Conservation (phyloP, 2,329 filamentous ascomycete species). For the Alternaria sp. region DNA sequence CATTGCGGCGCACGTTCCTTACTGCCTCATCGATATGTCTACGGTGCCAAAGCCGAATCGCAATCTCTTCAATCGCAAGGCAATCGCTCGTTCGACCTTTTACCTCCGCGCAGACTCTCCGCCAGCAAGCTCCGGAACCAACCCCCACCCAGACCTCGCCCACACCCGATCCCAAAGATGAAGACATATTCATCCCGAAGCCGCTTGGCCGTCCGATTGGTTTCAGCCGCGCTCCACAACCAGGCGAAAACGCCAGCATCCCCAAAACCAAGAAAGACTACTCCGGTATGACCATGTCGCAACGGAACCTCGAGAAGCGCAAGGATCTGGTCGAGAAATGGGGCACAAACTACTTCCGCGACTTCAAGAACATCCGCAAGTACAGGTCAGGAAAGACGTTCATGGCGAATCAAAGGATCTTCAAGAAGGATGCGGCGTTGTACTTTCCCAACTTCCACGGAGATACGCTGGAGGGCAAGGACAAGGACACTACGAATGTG, state of each 20-base stretch:
- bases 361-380: conserved; percentile 82
- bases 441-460: conserved; percentile 95
- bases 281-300: conserved; percentile 37
- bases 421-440: conserved; percentile 79
- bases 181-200: conserved; percentile 56
- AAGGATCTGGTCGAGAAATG: conserved; percentile 78
- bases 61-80: conserved; percentile 15
- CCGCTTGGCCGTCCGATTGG: conserved; percentile 78
- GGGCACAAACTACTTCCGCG: conserved; percentile 89
- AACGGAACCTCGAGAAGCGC: conserved; percentile 72
- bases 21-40: conserved; percentile 21
- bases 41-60: conserved; percentile 20
- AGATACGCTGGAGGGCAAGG: conserved; percentile 66
- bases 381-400: conserved; percentile 90
- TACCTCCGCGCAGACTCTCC: conserved; percentile 31
- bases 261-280: conserved; percentile 57
- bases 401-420: conserved; percentile 80
- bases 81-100: conserved; percentile 27
- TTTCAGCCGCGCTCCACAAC: conserved; percentile 72
- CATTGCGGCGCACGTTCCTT: conserved; percentile 20
- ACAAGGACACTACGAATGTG: conserved; percentile 73
- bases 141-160: conserved; percentile 11
- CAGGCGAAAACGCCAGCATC: conserved; percentile 82
- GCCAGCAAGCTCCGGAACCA: conserved; percentile 19
- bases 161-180: conserved; percentile 24